Conservation (phyloP, 768 basidiomycete genomes). For the Favolaschia claudopus region DNA sequence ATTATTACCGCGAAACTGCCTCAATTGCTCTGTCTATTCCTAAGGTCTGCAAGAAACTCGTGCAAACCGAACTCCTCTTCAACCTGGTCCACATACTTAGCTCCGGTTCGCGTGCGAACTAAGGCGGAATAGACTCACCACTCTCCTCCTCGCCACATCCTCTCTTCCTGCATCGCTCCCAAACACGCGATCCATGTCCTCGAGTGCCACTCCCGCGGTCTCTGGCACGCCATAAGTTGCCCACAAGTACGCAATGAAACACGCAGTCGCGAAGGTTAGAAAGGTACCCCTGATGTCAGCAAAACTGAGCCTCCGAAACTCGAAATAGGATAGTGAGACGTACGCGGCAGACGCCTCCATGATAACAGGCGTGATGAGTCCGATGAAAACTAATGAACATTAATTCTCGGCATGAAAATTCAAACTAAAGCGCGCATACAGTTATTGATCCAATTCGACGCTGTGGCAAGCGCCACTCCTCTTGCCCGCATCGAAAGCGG, state of each 20-base stretch:
- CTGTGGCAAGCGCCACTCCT: slow-evolving; percentile 84
- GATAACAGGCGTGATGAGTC: slow-evolving; percentile 73
- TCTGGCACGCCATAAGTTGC: slow-evolving; percentile 10
- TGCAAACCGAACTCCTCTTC: slow-evolving; percentile 63
- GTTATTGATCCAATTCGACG: slow-evolving; percentile 88
- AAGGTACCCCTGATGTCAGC: slow-evolving; percentile 44
- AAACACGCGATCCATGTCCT: slow-evolving; percentile 9
- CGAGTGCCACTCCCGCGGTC: slow-evolving; percentile 10
- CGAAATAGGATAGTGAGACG: slow-evolving; percentile 12
- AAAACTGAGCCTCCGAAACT: slow-evolving; percentile 1
- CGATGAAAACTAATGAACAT: slow-evolving; percentile 66
- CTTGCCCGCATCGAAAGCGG: slow-evolving; percentile 73
- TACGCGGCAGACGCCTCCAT: slow-evolving; percentile 67
- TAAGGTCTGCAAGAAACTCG: slow-evolving; percentile 50
- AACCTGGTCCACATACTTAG: slow-evolving; percentile 47
- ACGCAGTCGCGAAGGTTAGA: slow-evolving; percentile 5
- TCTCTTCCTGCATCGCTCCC: slow-evolving; percentile 60
- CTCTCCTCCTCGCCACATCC: slow-evolving; percentile 55
- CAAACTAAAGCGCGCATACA: slow-evolving; percentile 54
- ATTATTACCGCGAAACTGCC: neutral
- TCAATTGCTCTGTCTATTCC: slow-evolving; percentile 5
- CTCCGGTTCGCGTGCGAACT: neutral
- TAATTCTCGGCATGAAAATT: neutral
- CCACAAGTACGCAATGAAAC: neutral
- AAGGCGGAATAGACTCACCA: slow-evolving; percentile 49